Evolutionary conservation across 768 basidiomycete genomes (phyloP), one percentile per base, ranked within the genome.

Genomic region (Boletus rubroflammeus): DNA sequence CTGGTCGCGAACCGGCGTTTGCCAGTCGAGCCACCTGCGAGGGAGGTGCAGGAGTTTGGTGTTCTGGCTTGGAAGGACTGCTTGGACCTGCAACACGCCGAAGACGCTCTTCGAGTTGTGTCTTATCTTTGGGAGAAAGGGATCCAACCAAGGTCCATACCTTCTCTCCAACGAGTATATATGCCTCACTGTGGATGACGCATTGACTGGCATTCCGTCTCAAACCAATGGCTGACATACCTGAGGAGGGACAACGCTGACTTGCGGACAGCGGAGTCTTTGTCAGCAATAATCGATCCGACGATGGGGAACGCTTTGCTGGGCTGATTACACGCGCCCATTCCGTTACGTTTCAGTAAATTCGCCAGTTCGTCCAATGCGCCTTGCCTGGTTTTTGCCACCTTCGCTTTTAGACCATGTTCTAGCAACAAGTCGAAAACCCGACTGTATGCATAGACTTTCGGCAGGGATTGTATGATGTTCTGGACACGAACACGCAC

Each of bases 391-490:
- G 93, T 91, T 72, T 95, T 94, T 3, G 93, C 88, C 17, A 93
- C 90, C 71, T 95, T 95, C 17, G 90, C 88, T 68, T 85, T 88
- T 40, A 95, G 72, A 15, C 97, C 96, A 65, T 95, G 82, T 36
- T 97, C 92, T 11, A 97, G 78, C 7, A 98, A 74, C 14, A 93
- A 71, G 64, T 90, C 88, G 68, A 97, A 95, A 31, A 98, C 77
- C 38, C 94, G 86, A 62, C 94, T 97, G 63, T 88, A 95, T 1
- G 97, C 88, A 64, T 95, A 97, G 49, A 98, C 86, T 65, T 87
- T 92, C 7, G 94, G 88, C 48, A 98, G 76, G 5, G 79, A 80
- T 62, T 92, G 89, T 51, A 98, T 83, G 55, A 97, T 88, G 44
- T 84, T 86, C 60, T 90, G 85, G 21, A 97, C 85, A 47, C 94